phyloP scores from a whole-genome alignment of 176 grass and related monocot species.

The Areca catechu region DNA sequence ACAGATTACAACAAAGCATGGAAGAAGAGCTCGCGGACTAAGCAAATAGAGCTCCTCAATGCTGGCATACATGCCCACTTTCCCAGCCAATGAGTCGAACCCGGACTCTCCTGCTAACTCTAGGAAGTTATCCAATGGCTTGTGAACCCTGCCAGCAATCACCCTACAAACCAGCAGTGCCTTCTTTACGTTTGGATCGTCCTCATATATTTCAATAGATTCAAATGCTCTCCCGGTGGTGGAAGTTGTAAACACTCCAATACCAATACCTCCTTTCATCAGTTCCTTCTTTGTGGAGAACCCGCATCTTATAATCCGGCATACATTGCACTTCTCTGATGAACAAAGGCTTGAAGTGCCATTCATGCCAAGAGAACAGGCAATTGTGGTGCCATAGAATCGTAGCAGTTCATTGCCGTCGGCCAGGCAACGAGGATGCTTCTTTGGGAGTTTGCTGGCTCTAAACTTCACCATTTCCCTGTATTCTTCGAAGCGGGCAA shows the following conservation, averaged over 20 bases:
- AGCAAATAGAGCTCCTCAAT: constrained; percentile 94
- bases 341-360: constrained; percentile 46
- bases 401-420: constrained; percentile 86
- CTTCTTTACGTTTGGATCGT: constrained; percentile 20
- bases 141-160: constrained; percentile 78
- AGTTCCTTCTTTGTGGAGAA: constrained; percentile 44
- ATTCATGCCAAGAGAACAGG: constrained; percentile 41
- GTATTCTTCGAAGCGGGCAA: constrained; percentile 87
- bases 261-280: constrained; percentile 25
- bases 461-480: constrained; percentile 72
- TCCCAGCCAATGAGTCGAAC: constrained; percentile 84
- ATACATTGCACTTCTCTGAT: constrained; percentile 54
- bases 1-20: constrained; percentile 88
- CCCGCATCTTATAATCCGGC: constrained; percentile 67
- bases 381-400: constrained; percentile 71
- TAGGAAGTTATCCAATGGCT: constrained; percentile 69
- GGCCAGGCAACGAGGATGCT: constrained; percentile 80
- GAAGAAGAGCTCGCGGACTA: constrained; percentile 73
- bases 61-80: constrained; percentile 78
- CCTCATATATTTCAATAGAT: constrained; percentile 24
- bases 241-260: constrained; percentile 80
- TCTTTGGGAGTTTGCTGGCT: constrained; percentile 79
- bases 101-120: constrained; percentile 63
- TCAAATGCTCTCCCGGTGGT: constrained; percentile 75
- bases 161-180: constrained; percentile 84